A percentile compares a stretch with the other conserved stretches of the same genome.
These are phyloP conservation scores for Aspergillus fumigatiaffinis DNA, from an alignment of 2,329 filamentous ascomycete species.

Conservation along the genomic window DNA sequence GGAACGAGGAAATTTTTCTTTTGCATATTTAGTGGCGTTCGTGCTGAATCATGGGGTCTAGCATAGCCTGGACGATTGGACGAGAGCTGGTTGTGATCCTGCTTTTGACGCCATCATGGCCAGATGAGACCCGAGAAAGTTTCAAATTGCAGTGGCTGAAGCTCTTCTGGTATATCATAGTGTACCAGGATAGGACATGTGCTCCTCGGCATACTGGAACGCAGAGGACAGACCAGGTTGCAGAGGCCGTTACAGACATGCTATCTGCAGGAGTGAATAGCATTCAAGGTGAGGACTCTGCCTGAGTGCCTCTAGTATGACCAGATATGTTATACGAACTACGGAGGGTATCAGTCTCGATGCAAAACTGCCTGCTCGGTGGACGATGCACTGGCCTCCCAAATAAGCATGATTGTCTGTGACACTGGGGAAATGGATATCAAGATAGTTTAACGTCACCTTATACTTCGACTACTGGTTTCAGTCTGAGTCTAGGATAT, in stretches of 20 bases:
- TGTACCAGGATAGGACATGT: no score
- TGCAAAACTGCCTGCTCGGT: background rate
- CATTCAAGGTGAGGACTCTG: background rate
- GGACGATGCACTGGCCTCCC: no score
- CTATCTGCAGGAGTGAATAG: background rate
- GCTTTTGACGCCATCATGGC: background rate
- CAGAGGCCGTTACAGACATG: background rate
- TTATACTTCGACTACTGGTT: background rate
- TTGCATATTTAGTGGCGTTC: background rate
- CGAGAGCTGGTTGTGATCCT: background rate
- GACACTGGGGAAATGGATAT: no score
- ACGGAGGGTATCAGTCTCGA: background rate
- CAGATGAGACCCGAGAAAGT: background rate
- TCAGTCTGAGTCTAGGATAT: background rate
- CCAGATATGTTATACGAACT: background rate
- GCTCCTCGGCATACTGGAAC: no score
- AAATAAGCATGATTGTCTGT: no score
- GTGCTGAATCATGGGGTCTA: background rate
- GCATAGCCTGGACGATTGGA: background rate
- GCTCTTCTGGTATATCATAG: no score
- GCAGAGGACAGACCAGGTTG: no score
- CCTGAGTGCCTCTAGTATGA: background rate
- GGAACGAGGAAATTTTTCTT: background rate
- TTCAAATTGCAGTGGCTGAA: background rate
- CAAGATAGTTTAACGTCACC: no score